Percentiles rank a stretch among this genome's conserved stretches.
phyloP scores from a whole-genome alignment of 371 early-diverging fungal genomes.

The Mucor saturninus region DNA sequence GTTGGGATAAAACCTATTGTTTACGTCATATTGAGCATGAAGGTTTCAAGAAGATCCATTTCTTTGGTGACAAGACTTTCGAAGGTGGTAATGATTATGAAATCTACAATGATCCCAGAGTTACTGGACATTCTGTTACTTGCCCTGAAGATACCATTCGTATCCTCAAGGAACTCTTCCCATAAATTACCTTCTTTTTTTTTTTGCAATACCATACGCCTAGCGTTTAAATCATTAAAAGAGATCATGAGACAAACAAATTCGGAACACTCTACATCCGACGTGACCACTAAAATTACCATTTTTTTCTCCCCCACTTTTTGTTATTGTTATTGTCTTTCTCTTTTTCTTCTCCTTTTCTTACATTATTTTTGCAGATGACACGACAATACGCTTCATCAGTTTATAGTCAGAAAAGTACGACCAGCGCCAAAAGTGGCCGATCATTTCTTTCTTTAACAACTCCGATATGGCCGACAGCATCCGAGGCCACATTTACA shows the following conservation, averaged over 20 bases:
- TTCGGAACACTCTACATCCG: slow-evolving; percentile 19
- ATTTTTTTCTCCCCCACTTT: slow-evolving; percentile 14
- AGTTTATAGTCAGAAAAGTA: slow-evolving; percentile 49
- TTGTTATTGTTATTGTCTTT: slow-evolving; percentile 1
- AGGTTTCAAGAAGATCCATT: slow-evolving; percentile 92
- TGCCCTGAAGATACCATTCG: slow-evolving; percentile 92
- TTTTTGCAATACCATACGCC: not conserved
- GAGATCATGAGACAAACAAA: slow-evolving; percentile 8
- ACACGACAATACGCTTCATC: slow-evolving; percentile 44
- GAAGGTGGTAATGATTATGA: slow-evolving; percentile 99
- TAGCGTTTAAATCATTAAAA: not conserved
- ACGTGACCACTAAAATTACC: not conserved
- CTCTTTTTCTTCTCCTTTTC: slow-evolving; percentile 26
- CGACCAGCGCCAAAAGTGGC: slow-evolving; percentile 47
- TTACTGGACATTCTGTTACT: slow-evolving; percentile 90
- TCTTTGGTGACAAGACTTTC: slow-evolving; percentile 99
- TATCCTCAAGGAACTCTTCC: slow-evolving; percentile 86
- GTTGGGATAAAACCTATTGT: slow-evolving; percentile 99
- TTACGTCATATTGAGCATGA: slow-evolving; percentile 90
- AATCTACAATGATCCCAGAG: slow-evolving; percentile 87
- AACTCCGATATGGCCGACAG: slow-evolving; percentile 21
- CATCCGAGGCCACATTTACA: not conserved
- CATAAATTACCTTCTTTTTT: slow-evolving; percentile 21
- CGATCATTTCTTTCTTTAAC: slow-evolving; percentile 46
- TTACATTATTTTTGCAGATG: slow-evolving; percentile 28